Evolutionary conservation across 331 rosid genomes (phyloP).

Genomic region (Spiraea crenata): DNA sequence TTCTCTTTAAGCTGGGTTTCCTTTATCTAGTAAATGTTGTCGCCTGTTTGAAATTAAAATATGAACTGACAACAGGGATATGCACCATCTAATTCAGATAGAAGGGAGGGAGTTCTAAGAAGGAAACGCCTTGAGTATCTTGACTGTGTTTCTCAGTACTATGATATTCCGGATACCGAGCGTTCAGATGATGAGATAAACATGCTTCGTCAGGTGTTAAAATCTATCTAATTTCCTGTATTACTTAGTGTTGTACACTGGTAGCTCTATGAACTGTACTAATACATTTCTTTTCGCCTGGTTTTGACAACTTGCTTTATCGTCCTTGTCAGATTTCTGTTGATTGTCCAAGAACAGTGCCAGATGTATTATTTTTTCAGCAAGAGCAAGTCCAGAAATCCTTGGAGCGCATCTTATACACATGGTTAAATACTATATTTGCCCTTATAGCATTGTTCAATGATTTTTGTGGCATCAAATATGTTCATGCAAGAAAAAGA

Average conservation of each 20-base stretch:
- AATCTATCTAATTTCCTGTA: constrained; percentile 9
- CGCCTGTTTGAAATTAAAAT: constrained; percentile 57
- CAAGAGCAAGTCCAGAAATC: constrained; percentile 86
- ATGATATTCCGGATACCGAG: constrained; percentile 80
- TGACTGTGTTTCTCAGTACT: constrained; percentile 78
- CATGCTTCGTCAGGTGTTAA: constrained; percentile 93
- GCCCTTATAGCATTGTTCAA: neutral
- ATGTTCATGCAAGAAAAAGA: neutral
- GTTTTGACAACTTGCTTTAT: constrained; percentile 16
- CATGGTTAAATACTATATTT: constrained; percentile 56
- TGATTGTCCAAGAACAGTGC: constrained; percentile 98
- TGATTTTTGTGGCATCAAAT: neutral
- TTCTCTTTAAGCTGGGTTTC: constrained; percentile 21
- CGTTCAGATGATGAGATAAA: constrained; percentile 94
- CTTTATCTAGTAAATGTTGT: constrained; percentile 17
- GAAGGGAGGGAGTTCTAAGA: constrained; percentile 90
- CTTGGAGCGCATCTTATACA: constrained; percentile 85
- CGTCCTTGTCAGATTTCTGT: constrained; percentile 58
- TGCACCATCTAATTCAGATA: constrained; percentile 98
- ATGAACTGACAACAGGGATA: constrained; percentile 95
- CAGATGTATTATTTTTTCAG: constrained; percentile 86
- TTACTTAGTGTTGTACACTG: constrained; percentile 6
- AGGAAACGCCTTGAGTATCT: constrained; percentile 96
- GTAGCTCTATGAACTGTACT: neutral
- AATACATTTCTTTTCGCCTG: constrained; percentile 7